phyloP scores from a whole-genome alignment of 2,329 filamentous ascomycete genomes.

The Sarocladium oryzae region DNA sequence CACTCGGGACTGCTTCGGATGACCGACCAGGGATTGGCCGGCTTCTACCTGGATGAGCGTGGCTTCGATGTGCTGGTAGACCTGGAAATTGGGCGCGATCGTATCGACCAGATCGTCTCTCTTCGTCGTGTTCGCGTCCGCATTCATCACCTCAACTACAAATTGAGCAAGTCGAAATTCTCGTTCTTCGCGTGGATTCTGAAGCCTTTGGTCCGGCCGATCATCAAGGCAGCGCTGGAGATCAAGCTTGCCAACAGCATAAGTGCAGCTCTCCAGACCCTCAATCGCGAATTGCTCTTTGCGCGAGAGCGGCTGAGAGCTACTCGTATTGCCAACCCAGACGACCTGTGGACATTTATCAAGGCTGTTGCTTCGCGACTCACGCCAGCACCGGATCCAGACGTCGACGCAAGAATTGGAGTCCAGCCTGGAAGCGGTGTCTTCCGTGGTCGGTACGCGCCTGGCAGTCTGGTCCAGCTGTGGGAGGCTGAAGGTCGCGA shows the following conservation, averaged over 20 bases:
- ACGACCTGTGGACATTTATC: conserved; percentile 75
- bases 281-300: conserved; percentile 81
- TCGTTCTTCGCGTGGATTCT: conserved; percentile 73
- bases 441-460: conserved; percentile 81
- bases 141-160: conserved; percentile 83
- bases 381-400: conserved; percentile 64
- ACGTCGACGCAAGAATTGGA: conserved; percentile 68
- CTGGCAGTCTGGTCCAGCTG: conserved; percentile 81
- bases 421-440: conserved; percentile 52
- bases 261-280: conserved; percentile 59
- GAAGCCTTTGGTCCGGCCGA: conserved; percentile 74
- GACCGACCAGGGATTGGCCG: conserved; percentile 76
- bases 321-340: conserved; percentile 71
- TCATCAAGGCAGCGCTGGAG: conserved; percentile 75
- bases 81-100: conserved; percentile 72
- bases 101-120: conserved; percentile 73
- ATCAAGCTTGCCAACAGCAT: conserved; percentile 68
- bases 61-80: conserved; percentile 84
- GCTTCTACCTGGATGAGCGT: conserved; percentile 76
- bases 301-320: conserved; percentile 82
- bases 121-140: conserved; percentile 70
- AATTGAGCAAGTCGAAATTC: conserved; percentile 67
- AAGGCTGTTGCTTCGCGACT: conserved; percentile 74
- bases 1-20: conserved; percentile 71
- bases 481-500: conserved; percentile 74